phyloP scores from a whole-genome alignment of 805 yeast genomes.

The Maudiozyma saulgeensis region DNA sequence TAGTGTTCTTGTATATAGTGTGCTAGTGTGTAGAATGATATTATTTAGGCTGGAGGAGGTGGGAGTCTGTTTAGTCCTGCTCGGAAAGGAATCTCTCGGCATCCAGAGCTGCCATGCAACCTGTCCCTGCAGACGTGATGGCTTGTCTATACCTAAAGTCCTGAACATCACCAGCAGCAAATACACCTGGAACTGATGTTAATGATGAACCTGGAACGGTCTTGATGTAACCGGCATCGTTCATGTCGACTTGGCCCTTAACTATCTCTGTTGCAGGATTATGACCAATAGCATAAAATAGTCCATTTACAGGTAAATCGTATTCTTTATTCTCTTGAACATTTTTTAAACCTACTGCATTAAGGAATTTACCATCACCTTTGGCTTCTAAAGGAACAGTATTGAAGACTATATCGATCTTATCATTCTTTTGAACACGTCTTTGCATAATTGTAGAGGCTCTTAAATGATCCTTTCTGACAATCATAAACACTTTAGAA shows the following conservation, averaged over 20 bases:
- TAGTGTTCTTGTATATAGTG: neutral
- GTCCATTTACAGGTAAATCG: slow-evolving; percentile 75
- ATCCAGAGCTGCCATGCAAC: slow-evolving; percentile 98
- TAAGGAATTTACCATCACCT: slow-evolving; percentile 85
- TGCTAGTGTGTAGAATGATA: neutral
- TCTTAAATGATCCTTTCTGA: slow-evolving; percentile 88
- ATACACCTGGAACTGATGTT: slow-evolving; percentile 84
- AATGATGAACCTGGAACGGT: slow-evolving; percentile 84
- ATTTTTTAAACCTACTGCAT: slow-evolving; percentile 55
- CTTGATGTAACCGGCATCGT: slow-evolving; percentile 78
- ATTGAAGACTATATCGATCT: slow-evolving; percentile 84
- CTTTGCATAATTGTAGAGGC: slow-evolving; percentile 97
- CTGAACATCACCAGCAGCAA: slow-evolving; percentile 99
- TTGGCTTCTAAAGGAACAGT: slow-evolving; percentile 79
- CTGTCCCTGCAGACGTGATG: slow-evolving; percentile 98
- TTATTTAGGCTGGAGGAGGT: neutral
- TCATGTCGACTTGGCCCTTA: slow-evolving; percentile 67
- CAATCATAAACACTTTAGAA: slow-evolving; percentile 86
- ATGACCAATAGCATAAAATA: slow-evolving; percentile 98
- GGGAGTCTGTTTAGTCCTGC: slow-evolving; percentile 22
- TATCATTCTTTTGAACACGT: slow-evolving; percentile 75
- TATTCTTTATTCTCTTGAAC: slow-evolving; percentile 57
- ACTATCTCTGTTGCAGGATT: slow-evolving; percentile 86
- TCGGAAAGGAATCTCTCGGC: slow-evolving; percentile 79
- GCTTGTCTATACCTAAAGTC: slow-evolving; percentile 97